phyloP scores from a whole-genome alignment of 2,329 filamentous ascomycete genomes.

The Fusarium sp. region DNA sequence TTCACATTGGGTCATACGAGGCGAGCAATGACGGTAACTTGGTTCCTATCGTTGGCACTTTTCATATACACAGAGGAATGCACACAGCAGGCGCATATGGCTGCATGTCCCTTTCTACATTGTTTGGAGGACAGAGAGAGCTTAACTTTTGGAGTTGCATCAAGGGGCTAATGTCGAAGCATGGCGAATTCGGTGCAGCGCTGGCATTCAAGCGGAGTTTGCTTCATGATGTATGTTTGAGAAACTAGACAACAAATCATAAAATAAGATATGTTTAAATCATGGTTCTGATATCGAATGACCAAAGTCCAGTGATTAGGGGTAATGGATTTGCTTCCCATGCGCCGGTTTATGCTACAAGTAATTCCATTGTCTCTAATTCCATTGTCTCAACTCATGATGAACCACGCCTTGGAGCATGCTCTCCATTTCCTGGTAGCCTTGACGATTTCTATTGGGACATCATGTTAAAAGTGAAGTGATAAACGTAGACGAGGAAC shows the following conservation, averaged over 20 bases:
- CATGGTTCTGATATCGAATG: not conserved
- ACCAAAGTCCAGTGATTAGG: not conserved
- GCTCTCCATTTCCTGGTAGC: slow-evolving; percentile 31
- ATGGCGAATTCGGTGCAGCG: slow-evolving; percentile 27
- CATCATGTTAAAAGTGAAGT: slow-evolving; percentile 1
- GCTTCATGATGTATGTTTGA: slow-evolving; percentile 20
- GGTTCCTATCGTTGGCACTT: slow-evolving; percentile 31
- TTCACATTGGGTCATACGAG: slow-evolving; percentile 37
- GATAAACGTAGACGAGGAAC: not conserved
- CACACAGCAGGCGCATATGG: slow-evolving; percentile 31
- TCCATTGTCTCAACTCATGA: not conserved
- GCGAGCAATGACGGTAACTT: slow-evolving; percentile 22
- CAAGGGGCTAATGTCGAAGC: slow-evolving; percentile 6
- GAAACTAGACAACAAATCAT: slow-evolving; percentile 37
- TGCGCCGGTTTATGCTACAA: slow-evolving; percentile 22
- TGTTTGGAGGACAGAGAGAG: slow-evolving; percentile 12
- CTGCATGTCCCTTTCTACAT: slow-evolving; percentile 24
- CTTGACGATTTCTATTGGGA: slow-evolving; percentile 17
- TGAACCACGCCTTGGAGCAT: slow-evolving; percentile 16
- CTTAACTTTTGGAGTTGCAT: slow-evolving; percentile 21
- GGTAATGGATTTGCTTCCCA: slow-evolving; percentile 11
- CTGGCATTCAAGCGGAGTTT: slow-evolving; percentile 35
- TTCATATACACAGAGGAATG: slow-evolving; percentile 25
- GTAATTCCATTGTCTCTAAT: no score
- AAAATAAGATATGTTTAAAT: slow-evolving; percentile 30